Evolutionary conservation across 345 rosid species (phyloP).

Genomic region (Camelina sativa): DNA sequence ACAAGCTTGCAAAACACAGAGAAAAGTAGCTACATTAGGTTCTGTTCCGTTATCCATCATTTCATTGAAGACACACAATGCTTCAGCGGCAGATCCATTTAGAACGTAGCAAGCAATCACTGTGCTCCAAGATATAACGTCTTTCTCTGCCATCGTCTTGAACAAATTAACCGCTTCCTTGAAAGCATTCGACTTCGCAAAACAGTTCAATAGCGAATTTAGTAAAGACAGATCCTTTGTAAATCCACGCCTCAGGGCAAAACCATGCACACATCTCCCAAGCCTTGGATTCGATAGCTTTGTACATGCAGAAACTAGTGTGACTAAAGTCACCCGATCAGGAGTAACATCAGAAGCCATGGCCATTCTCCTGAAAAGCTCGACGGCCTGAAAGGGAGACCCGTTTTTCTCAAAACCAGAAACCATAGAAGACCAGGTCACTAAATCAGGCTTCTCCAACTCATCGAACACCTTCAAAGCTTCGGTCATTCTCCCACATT

Average conservation of each 20-base stretch:
- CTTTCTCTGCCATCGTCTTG: constrained; percentile 49
- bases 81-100: constrained; percentile 48
- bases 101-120: constrained; percentile 52
- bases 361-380: constrained; percentile 49
- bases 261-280: constrained; percentile 59
- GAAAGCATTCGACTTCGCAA: constrained; percentile 49
- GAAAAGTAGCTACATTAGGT: constrained; percentile 51
- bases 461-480: constrained; percentile 54
- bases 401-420: constrained; percentile 61
- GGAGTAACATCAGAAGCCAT: constrained; percentile 43
- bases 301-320: constrained; percentile 62
- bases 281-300: constrained; percentile 47
- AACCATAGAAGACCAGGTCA: constrained; percentile 67
- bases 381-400: constrained; percentile 47
- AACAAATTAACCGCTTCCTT: constrained; percentile 48
- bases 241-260: constrained; percentile 52
- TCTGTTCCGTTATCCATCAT: constrained; percentile 49
- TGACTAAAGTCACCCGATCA: constrained; percentile 53
- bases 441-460: constrained; percentile 53
- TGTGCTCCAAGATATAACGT: constrained; percentile 67
- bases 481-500: constrained; percentile 48
- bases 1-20: constrained; percentile 59
- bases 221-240: constrained; percentile 41
- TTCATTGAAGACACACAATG: constrained; percentile 49
- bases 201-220: constrained; percentile 59